phyloP scores from a whole-genome alignment of 1,139 yeast species.

The Nakaseomyces nivariensis region DNA sequence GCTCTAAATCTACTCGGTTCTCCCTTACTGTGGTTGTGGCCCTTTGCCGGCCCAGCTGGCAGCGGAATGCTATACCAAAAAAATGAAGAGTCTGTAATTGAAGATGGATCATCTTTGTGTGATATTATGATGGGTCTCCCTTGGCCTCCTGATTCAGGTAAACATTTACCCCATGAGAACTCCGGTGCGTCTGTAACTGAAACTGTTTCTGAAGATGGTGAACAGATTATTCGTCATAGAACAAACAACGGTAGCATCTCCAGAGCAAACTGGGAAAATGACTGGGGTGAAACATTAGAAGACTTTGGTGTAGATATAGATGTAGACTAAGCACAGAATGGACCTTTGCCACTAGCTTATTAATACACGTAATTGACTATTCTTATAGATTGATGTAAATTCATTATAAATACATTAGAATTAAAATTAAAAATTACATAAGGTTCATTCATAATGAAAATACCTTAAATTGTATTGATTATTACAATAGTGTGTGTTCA shows the following conservation, averaged over 20 bases:
- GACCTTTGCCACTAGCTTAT: background rate
- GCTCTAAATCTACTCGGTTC: slow-evolving; percentile 43
- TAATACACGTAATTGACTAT: background rate
- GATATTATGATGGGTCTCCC: slow-evolving; percentile 55
- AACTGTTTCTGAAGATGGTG: slow-evolving; percentile 20
- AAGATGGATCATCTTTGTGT: slow-evolving; percentile 35
- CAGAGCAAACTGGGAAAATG: slow-evolving; percentile 62
- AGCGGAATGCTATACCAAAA: slow-evolving; percentile 44
- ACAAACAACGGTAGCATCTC: slow-evolving; percentile 27
- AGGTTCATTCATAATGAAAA: background rate
- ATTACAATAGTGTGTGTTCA: background rate
- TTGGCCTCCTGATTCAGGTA: slow-evolving; percentile 84
- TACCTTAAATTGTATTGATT: too few species aligned
- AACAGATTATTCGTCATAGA: slow-evolving; percentile 26
- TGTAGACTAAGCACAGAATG: slow-evolving; percentile 35
- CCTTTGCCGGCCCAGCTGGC: slow-evolving; percentile 54
- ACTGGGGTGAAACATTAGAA: slow-evolving; percentile 66
- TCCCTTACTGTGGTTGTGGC: slow-evolving; percentile 55
- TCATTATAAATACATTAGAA: background rate
- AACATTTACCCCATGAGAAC: slow-evolving; percentile 8
- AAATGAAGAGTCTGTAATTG: slow-evolving; percentile 35
- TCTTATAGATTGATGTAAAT: background rate
- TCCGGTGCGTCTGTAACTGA: slow-evolving; percentile 9
- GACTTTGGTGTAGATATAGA: slow-evolving; percentile 87
- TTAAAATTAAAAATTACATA: background rate